Evolutionary conservation across 202 grass and related monocot genomes (phyloP), one percentile per base, ranked within the genome.

Genomic region (Setaria italica): DNA sequence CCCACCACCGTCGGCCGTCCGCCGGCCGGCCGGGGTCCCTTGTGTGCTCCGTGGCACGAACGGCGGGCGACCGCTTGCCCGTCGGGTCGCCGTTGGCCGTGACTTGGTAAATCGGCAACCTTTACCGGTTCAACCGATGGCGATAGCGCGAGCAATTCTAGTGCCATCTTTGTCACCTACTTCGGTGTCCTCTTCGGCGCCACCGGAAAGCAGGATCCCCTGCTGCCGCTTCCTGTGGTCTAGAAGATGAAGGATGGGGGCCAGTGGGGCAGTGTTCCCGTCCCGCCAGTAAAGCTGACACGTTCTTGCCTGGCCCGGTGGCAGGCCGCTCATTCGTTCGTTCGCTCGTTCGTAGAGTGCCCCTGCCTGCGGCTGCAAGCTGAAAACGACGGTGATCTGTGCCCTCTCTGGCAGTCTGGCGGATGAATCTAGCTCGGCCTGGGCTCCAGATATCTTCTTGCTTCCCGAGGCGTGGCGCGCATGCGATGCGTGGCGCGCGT

Each of bases 91-190:
- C 62, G 45, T 47, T 71, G 45, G 88, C 67, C 68, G 67, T 79
- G 85, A 85, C 89, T 77, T 88, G 85, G 55, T 78, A 82, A 85
- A 85, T 81, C 56, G 16, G 85, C 85, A 87, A 81, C 6, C 29
- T 66, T 88, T 85, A 70, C 89, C 64, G 70, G 76, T 85, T 91
- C 85, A 87, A 85, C 77, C 19, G 49, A 85, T 7, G 1, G 73
- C 59, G 82, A 81, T 48, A 68, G 77, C 17, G 39, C 82, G 1
- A 47, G 72, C 29, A 63, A 68, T 48, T 80, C 65, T 33, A 65
- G 80, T 63, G 80, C 54, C 30, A 37, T 33, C 79, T 25, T 43
- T 67, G 74, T 48, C 67, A 65, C 47, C 66, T 80, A 43, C 32
- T 85, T 76, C 43, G 62, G 7, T 30, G 75, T 53, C 53, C n/a